Conservation (phyloP, 495 filamentous ascomycete genomes). For the Ascobolus immersus region DNA sequence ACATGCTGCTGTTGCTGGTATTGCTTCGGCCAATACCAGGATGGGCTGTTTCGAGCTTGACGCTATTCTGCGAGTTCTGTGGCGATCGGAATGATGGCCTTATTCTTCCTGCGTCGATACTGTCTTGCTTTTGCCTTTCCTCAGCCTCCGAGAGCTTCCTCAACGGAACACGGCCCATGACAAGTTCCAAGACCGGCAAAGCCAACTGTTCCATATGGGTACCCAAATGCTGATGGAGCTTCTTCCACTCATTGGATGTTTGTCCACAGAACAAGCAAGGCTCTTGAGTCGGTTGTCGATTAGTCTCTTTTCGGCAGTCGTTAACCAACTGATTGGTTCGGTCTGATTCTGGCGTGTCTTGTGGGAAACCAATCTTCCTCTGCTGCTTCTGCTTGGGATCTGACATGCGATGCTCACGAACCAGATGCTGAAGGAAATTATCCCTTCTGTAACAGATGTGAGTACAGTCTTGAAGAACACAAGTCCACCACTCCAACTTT, state of each 20-base stretch:
- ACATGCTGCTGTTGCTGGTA: no score
- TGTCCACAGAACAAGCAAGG: conserved; percentile 79
- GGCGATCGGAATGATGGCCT: no score
- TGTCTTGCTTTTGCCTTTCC: no score
- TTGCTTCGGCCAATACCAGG: no score
- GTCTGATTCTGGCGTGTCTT: conserved; percentile 30
- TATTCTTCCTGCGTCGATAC: no score
- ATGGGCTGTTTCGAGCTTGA: no score
- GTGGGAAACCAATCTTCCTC: conserved; percentile 18
- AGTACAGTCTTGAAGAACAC: conserved; percentile 50
- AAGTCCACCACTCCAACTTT: conserved; percentile 82
- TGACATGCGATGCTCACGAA: conserved; percentile 70
- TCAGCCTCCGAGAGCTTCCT: no score
- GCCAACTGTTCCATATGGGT: conserved; percentile 92
- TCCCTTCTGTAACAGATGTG: conserved; percentile 79
- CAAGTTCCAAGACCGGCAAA: conserved; percentile 56
- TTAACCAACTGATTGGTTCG: conserved; percentile 56
- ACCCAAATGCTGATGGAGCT: conserved; percentile 79
- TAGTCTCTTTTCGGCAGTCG: conserved; percentile 45
- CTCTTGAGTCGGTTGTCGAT: conserved; percentile 42
- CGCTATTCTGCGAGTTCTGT: no score
- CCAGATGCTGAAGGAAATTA: conserved; percentile 86
- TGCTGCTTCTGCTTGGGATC: conserved; percentile 40
- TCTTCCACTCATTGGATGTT: conserved; percentile 67
- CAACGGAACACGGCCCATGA: no score